These are phyloP conservation scores for Rhynchospora pubera DNA, from an alignment of 176 grass and related monocot genomes.

Conservation along the genomic window DNA sequence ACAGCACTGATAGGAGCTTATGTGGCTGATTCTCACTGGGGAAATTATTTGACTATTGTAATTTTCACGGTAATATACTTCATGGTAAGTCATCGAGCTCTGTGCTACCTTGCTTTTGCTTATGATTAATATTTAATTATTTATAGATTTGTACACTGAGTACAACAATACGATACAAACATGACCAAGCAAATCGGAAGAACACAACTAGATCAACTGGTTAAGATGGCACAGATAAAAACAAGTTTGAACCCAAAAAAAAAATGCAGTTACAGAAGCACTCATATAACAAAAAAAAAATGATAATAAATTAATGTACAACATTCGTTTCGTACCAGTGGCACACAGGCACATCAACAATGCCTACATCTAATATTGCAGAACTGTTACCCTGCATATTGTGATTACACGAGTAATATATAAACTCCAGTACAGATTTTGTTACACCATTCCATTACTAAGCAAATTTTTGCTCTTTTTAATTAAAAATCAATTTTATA, in stretches of 20 bases:
- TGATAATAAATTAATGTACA: not conserved
- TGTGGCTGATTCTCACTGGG: constrained; percentile 39
- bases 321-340: not conserved
- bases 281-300: not conserved
- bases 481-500: not conserved
- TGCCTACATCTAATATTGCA: not conserved
- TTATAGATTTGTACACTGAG: not conserved
- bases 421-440: not conserved
- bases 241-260: not conserved
- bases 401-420: no score
- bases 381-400: not conserved
- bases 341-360: not conserved
- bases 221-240: not conserved
- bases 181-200: not conserved
- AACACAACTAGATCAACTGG: not conserved
- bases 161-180: no score
- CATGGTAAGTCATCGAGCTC: not conserved
- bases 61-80: constrained; percentile 16
- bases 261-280: not conserved
- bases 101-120: not conserved
- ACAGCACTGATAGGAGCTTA: constrained; percentile 31
- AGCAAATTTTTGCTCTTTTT: not conserved
- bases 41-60: constrained; percentile 36
- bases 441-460: not conserved
- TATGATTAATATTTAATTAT: not conserved